phyloP scores from a whole-genome alignment of 768 basidiomycete genomes.

The Boletus vinaceobasis region DNA sequence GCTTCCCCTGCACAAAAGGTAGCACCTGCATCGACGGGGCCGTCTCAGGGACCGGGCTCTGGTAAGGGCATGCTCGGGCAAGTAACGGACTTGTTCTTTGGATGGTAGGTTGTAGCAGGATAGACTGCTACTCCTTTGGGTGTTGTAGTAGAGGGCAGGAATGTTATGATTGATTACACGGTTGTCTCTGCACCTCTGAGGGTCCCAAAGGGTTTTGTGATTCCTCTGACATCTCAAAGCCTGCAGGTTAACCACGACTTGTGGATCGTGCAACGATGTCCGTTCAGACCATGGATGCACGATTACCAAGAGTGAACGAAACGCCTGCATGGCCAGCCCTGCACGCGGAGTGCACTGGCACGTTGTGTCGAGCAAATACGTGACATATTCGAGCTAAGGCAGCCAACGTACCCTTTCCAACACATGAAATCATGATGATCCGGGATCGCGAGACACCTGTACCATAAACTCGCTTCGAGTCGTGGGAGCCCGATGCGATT shows the following conservation, averaged over 20 bases:
- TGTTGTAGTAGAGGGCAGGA: not conserved
- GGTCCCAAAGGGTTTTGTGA: not conserved
- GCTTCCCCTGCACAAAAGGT: slow-evolving; percentile 24
- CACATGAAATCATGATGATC: not conserved
- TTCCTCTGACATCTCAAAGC: not conserved
- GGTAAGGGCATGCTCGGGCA: slow-evolving; percentile 66
- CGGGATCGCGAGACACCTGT: not conserved
- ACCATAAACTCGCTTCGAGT: not conserved
- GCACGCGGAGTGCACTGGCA: not conserved
- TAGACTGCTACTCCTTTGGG: not conserved
- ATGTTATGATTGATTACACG: not conserved
- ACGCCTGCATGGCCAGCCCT: not conserved
- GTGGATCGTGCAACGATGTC: not conserved
- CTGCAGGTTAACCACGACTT: not conserved
- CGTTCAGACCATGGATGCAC: too few species aligned
- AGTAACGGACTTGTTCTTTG: slow-evolving; percentile 77
- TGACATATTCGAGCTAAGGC: too few species aligned
- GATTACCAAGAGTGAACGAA: not conserved
- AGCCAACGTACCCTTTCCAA: not conserved
- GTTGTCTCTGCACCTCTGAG: not conserved
- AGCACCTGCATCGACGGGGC: slow-evolving; percentile 4
- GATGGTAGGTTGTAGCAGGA: slow-evolving; percentile 51
- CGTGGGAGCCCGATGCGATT: not conserved
- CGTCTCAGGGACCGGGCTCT: slow-evolving; percentile 32
- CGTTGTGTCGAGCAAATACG: not conserved